Percentiles rank a stretch among this genome's conserved stretches.
These are phyloP conservation scores for Simplicillium aogashimaense DNA, from an alignment of 2,329 filamentous ascomycete genomes.

Conservation along the genomic window DNA sequence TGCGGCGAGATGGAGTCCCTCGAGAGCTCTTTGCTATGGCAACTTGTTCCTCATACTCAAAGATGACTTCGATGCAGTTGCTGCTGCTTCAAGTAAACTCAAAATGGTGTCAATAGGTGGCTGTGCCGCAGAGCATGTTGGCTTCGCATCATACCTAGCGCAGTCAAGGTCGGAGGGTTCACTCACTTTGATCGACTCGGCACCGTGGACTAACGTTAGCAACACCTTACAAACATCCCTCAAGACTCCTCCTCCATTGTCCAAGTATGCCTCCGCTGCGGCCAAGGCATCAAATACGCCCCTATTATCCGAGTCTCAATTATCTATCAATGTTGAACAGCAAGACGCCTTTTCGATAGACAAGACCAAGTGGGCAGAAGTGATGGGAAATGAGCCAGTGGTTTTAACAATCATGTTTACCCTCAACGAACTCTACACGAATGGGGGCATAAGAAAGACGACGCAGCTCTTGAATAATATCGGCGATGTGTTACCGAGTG, in stretches of 20 bases:
- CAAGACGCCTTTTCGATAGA: slow-evolving; percentile 37
- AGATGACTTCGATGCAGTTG: slow-evolving; percentile 15
- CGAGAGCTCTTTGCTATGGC: slow-evolving; percentile 74
- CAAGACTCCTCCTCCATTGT: slow-evolving; percentile 37
- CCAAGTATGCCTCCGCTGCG: slow-evolving; percentile 41
- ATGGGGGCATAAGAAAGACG: slow-evolving; percentile 60
- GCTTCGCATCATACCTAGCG: slow-evolving; percentile 35
- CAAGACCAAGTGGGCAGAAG: slow-evolving; percentile 17
- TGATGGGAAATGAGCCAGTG: slow-evolving; percentile 25
- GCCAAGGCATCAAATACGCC: slow-evolving; percentile 32
- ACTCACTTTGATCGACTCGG: slow-evolving; percentile 69
- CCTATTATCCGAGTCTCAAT: slow-evolving; percentile 25
- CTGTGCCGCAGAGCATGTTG: slow-evolving; percentile 52
- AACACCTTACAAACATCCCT: slow-evolving; percentile 46
- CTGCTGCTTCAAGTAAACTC: slow-evolving; percentile 12
- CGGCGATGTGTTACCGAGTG: slow-evolving; percentile 44
- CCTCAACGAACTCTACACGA: slow-evolving; percentile 85
- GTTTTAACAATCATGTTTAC: slow-evolving; percentile 87
- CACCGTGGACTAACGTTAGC: slow-evolving; percentile 62
- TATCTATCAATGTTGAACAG: slow-evolving; percentile 33
- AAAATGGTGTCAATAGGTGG: slow-evolving; percentile 42
- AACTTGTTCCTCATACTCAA: slow-evolving; percentile 34
- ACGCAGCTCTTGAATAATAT: slow-evolving; percentile 66
- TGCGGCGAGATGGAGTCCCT: slow-evolving; percentile 83
- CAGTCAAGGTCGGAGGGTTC: slow-evolving; percentile 15